Evolutionary conservation across 2,329 filamentous ascomycete genomes (phyloP).

Genomic region (Lachnellula willkommii): DNA sequence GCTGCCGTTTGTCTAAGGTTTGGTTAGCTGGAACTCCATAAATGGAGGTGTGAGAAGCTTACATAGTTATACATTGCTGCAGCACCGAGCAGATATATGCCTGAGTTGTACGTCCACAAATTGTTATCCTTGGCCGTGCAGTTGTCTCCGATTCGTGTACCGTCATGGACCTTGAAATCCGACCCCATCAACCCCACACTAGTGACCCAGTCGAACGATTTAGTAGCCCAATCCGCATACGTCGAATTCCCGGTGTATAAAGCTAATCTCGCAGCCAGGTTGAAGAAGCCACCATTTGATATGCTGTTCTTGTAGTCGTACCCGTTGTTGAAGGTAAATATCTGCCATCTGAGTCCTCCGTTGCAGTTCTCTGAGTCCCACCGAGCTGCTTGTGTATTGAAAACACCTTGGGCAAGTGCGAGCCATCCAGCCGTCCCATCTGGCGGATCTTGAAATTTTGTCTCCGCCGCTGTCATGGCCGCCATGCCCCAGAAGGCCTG

Average conservation of each 20-base stretch:
- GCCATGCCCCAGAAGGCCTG: slow-evolving; percentile 69
- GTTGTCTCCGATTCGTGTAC: slow-evolving; percentile 50
- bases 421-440: slow-evolving; percentile 57
- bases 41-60: slow-evolving; percentile 16
- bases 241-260: slow-evolving; percentile 71
- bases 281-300: slow-evolving; percentile 57
- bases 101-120: slow-evolving; percentile 66
- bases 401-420: slow-evolving; percentile 69
- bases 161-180: slow-evolving; percentile 53
- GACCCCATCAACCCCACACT: slow-evolving; percentile 52
- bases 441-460: slow-evolving; percentile 54
- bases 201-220: slow-evolving; percentile 64
- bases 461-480: slow-evolving; percentile 65
- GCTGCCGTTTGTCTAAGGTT: slow-evolving; percentile 26
- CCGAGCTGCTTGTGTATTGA: slow-evolving; percentile 67
- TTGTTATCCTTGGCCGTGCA: slow-evolving; percentile 56
- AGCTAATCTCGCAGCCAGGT: slow-evolving; percentile 60
- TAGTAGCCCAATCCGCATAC: slow-evolving; percentile 74
- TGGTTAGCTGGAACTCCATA: neutral
- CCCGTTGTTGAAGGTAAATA: slow-evolving; percentile 74
- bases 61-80: slow-evolving; percentile 45
- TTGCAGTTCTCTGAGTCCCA: slow-evolving; percentile 65
- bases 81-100: slow-evolving; percentile 58
- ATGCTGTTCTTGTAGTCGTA: slow-evolving; percentile 71
- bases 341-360: slow-evolving; percentile 78